These are phyloP conservation scores for Graphilbum ipis-grandicollis DNA, from an alignment of 2,329 filamentous ascomycete species.

Conservation along the genomic window DNA sequence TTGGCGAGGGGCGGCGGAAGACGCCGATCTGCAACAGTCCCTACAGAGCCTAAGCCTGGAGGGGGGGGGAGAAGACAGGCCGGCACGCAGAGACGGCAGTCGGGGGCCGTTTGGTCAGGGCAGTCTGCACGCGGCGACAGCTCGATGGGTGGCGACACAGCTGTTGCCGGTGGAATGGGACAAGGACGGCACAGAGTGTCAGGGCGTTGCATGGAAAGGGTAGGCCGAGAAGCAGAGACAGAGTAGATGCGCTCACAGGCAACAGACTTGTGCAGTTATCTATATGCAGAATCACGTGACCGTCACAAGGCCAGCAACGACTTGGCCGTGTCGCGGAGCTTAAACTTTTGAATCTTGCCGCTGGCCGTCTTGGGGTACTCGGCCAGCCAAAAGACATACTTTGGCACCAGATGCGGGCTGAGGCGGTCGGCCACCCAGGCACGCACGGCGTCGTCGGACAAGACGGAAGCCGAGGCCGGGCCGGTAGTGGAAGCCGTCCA, in stretches of 20 bases:
- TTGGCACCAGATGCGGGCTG: constrained; percentile 64
- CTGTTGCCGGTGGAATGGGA: constrained; percentile 34
- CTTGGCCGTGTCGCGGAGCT: constrained; percentile 47
- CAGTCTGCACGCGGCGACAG: constrained; percentile 38
- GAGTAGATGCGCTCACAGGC: background rate
- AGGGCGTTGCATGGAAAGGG: constrained; percentile 17
- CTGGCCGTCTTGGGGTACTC: constrained; percentile 90
- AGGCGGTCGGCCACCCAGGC: constrained; percentile 56
- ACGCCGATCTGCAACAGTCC: constrained; percentile 4
- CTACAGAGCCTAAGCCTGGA: constrained; percentile 15
- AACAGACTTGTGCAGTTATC: background rate
- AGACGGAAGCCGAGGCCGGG: too few relatives aligned
- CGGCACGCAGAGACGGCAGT: constrained; percentile 24
- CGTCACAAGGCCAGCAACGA: background rate
- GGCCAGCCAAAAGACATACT: constrained; percentile 72
- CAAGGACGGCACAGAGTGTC: constrained; percentile 30
- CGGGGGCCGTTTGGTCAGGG: constrained; percentile 37
- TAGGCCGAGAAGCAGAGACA: background rate
- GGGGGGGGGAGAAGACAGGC: constrained; percentile 12
- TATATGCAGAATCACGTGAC: background rate
- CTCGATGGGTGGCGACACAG: constrained; percentile 38
- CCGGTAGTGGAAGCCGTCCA: too few relatives aligned
- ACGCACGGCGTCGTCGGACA: constrained; percentile 42
- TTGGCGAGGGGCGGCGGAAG: constrained; percentile 13
- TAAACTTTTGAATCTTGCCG: constrained; percentile 94